phyloP scores from a whole-genome alignment of 495 filamentous ascomycete species.

The Stereocaulon alpinum region DNA sequence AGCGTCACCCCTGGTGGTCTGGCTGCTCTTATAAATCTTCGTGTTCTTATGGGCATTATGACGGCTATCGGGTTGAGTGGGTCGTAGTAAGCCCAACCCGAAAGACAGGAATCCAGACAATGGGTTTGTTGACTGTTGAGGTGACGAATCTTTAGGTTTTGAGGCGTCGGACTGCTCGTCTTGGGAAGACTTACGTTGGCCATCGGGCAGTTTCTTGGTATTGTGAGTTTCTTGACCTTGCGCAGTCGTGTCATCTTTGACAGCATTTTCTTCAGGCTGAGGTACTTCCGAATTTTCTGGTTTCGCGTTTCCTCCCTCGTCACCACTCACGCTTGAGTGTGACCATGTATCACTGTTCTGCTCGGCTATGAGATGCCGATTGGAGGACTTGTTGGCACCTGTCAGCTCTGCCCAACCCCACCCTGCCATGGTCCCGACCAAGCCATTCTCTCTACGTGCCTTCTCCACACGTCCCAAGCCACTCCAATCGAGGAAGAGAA shows the following conservation, averaged over 20 bases:
- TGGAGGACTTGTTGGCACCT: constrained; percentile 57
- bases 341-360: constrained; percentile 25
- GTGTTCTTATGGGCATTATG: constrained; percentile 35
- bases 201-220: constrained; percentile 8
- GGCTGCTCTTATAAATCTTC: constrained; percentile 71
- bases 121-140: constrained; percentile 33
- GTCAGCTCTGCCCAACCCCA: constrained; percentile 96
- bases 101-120: constrained; percentile 56
- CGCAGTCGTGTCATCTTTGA: constrained; percentile 40
- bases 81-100: constrained; percentile 32
- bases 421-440: constrained; percentile 82
- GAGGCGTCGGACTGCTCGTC: constrained; percentile 20
- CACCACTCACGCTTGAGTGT: constrained; percentile 22
- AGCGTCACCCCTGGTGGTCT: constrained; percentile 48
- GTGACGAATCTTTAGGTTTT: constrained; percentile 20
- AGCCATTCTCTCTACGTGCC: constrained; percentile 78
- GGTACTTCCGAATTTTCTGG: constrained; percentile 37
- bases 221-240: constrained; percentile 17
- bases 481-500: constrained; percentile 96
- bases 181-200: background rate
- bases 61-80: constrained; percentile 28
- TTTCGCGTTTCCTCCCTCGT: constrained; percentile 23
- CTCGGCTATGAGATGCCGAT: constrained; percentile 28
- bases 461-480: constrained; percentile 90
- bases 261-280: constrained; percentile 46